These are phyloP conservation scores for Diaporthe nobilis DNA, from an alignment of 2,329 filamentous ascomycete species.

Conservation along the genomic window DNA sequence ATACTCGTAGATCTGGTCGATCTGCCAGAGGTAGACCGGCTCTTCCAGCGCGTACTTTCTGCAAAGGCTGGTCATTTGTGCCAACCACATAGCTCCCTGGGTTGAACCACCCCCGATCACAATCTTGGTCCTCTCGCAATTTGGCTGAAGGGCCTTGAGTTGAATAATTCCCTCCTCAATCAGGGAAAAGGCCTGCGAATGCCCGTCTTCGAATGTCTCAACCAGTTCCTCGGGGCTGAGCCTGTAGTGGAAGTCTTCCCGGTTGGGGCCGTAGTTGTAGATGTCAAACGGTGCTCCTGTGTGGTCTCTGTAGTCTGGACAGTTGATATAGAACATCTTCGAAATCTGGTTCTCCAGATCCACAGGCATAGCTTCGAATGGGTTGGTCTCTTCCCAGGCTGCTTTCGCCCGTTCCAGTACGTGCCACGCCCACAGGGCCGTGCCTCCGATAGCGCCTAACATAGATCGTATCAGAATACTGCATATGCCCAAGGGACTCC, in stretches of 20 bases:
- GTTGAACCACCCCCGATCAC: not conserved
- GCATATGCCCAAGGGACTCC: not conserved
- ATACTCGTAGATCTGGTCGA: not conserved
- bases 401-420: not conserved
- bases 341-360: not conserved
- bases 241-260: rapidly evolving
- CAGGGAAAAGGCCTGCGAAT: not conserved
- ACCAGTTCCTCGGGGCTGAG: not conserved
- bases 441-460: not conserved
- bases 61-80: not conserved
- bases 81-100: not conserved
- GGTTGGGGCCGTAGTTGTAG: not conserved
- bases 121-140: not conserved
- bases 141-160: not conserved
- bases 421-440: not conserved
- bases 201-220: not conserved
- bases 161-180: not conserved
- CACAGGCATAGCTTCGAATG: not conserved
- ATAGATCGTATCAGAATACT: not conserved
- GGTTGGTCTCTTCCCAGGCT: rapidly evolving
- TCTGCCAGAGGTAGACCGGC: not conserved
- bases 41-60: not conserved
- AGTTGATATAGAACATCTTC: not conserved
- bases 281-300: not conserved
- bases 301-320: not conserved